Evolutionary conservation across 371 early-diverging fungal species (phyloP).

Genomic region (Mortierella sp.): DNA sequence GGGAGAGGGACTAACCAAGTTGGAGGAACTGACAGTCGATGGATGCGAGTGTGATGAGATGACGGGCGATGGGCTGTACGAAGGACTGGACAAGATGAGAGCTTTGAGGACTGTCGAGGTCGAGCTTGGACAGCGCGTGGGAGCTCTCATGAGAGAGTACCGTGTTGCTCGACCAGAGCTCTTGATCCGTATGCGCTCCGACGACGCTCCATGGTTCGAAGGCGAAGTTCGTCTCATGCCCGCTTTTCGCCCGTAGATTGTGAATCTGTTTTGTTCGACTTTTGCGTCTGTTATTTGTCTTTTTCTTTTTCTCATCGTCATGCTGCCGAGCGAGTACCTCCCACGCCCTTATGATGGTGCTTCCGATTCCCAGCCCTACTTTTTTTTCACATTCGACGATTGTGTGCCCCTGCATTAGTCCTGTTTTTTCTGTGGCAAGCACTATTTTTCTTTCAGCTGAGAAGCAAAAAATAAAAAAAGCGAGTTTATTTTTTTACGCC

Average conservation of each 20-base stretch:
- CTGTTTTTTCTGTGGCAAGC: background rate
- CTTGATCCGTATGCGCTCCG: slow-evolving; percentile 13
- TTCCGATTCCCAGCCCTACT: background rate
- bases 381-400: background rate
- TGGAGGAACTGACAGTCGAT: slow-evolving; percentile 11
- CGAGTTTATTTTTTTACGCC: too few species aligned
- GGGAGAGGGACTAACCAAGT: slow-evolving; percentile 6
- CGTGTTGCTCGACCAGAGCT: slow-evolving; percentile 11
- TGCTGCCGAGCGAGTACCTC: background rate
- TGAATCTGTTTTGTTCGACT: background rate
- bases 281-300: background rate
- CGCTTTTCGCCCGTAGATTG: background rate
- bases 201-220: background rate
- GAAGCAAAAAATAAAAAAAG: background rate
- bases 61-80: slow-evolving; percentile 12
- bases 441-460: background rate
- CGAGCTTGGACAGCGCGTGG: slow-evolving; percentile 5
- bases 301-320: background rate
- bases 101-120: slow-evolving; percentile 5
- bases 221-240: slow-evolving; percentile 1
- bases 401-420: background rate
- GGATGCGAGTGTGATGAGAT: slow-evolving; percentile 29
- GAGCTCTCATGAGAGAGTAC: slow-evolving; percentile 6
- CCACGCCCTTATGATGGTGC: too few species aligned
- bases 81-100: slow-evolving; percentile 32